Percentiles rank a stretch among this genome's conserved stretches.
Evolutionary conservation across 805 yeast genomes (phyloP).

Genomic region (Clavispora carvajalis): DNA sequence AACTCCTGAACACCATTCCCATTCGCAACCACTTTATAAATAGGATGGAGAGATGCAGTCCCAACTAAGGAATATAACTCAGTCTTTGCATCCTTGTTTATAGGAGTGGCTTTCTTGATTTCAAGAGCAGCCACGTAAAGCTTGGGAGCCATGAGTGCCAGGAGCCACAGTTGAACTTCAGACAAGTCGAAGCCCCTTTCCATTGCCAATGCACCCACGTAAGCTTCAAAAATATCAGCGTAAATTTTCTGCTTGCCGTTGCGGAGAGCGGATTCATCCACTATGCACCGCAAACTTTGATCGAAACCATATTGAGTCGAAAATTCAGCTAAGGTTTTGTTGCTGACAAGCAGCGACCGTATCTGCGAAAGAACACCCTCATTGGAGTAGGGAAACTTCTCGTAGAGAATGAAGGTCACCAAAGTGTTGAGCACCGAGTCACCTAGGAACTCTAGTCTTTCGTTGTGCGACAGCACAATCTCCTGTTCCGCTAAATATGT

Average conservation of each 20-base stretch:
- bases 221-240: constrained; percentile 94
- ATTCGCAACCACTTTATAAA: constrained; percentile 44
- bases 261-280: constrained; percentile 39
- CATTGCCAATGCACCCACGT: constrained; percentile 74
- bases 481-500: constrained; percentile 53
- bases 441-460: constrained; percentile 85
- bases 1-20: constrained; percentile 47
- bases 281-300: constrained; percentile 46
- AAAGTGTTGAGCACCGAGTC: constrained; percentile 75
- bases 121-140: constrained; percentile 28
- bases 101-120: constrained; percentile 28
- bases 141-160: constrained; percentile 45
- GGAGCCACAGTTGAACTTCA: constrained; percentile 54
- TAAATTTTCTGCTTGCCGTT: constrained; percentile 62
- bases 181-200: constrained; percentile 48
- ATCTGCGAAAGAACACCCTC: constrained; percentile 79
- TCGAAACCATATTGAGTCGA: constrained; percentile 65
- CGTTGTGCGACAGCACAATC: constrained; percentile 64
- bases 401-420: constrained; percentile 64
- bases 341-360: constrained; percentile 68
- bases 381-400: constrained; percentile 58
- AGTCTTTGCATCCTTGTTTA: constrained; percentile 68
- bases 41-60: constrained; percentile 59
- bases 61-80: constrained; percentile 78
- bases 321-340: constrained; percentile 66